Base-by-base conservation (phyloP, 2,329 filamentous ascomycete genomes). In the Zymoseptoria crescenta region DNA sequence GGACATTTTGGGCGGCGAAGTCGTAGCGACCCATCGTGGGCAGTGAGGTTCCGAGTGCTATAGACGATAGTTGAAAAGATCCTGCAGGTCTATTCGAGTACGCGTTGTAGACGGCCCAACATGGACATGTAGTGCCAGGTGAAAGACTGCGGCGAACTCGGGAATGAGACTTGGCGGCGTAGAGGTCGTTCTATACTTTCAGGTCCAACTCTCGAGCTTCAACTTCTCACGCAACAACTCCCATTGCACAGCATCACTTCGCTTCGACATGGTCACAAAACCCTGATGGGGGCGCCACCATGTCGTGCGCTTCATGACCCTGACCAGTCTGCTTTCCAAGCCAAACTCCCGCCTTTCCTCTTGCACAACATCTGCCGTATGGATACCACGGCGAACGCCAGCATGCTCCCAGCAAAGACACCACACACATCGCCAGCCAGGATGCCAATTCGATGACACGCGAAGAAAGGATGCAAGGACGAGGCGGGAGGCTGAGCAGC, bases 281-380 rank as follows among this genome's bases (percentile, higher is more conserved):
- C 56, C 55, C 62, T 62, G 57, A 68, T 66, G 64, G 61, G 60
- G 51, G 56, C 56, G 56, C 55, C 63, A 60, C 56, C 67, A 86
- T 87, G 84, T 79, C 75, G 77, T 76, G 73, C 76, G 70, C 80
- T 81, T 81, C 82, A 87, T 87, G 84, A 83, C 81, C 81, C 76
- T 80, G 76, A 73, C 81, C 76, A 78, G 78, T 75, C 76, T 76
- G 75, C 77, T 80, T 74, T 76, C 80, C 72, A 77, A 79, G 78
- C 77, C 75, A 69, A 70, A 74, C 66, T 75, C 75, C 74, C 75
- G 76, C 72, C 71, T 20, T 35, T 19, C 56, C 21, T 19, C 8
- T 48, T 16, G 35, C 35, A 45, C 35, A 16, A 45, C 35, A 45
- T 45, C 35, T 45, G 35, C 35, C 35, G 16, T 13, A 16, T 45